Conservation (phyloP, 805 yeast species). For the Lipomyces orientalis region DNA sequence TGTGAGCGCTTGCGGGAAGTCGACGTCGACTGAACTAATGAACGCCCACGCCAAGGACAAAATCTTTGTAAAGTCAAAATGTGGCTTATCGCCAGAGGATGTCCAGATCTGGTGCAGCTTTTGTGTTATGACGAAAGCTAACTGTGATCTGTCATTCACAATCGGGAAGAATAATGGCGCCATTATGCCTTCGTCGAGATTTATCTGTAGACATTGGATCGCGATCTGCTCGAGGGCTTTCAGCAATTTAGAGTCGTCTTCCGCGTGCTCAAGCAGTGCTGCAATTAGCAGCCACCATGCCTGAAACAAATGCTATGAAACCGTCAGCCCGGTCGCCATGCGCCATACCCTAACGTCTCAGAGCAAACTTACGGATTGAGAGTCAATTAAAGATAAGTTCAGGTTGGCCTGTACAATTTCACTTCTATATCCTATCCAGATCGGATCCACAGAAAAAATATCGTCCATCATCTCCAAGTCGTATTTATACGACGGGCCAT, state of each 20-base stretch:
- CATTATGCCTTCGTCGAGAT: conserved; percentile 58
- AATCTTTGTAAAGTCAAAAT: conserved; percentile 46
- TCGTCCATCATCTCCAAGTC: conserved; percentile 67
- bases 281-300: conserved; percentile 81
- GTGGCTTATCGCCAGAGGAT: conserved; percentile 21
- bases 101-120: conserved; percentile 37
- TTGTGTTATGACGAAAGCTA: conserved; percentile 58
- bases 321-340: neutral
- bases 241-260: conserved; percentile 40
- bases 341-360: neutral
- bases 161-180: conserved; percentile 56
- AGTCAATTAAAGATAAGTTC: conserved; percentile 64
- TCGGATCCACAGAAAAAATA: conserved; percentile 53
- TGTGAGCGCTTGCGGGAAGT: conserved; percentile 51
- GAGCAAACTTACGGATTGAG: conserved; percentile 56
- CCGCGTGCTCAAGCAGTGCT: conserved; percentile 53
- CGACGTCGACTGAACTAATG: conserved; percentile 45
- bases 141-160: conserved; percentile 67
- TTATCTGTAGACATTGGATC: conserved; percentile 57
- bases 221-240: conserved; percentile 46
- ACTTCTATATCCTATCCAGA: conserved; percentile 57
- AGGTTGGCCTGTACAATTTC: conserved; percentile 64
- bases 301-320: conserved; percentile 58
- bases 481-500: conserved; percentile 61
- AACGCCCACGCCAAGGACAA: conserved; percentile 43